Conservation (phyloP, 495 filamentous ascomycete genomes). For the Aspergillus cavernicola region DNA sequence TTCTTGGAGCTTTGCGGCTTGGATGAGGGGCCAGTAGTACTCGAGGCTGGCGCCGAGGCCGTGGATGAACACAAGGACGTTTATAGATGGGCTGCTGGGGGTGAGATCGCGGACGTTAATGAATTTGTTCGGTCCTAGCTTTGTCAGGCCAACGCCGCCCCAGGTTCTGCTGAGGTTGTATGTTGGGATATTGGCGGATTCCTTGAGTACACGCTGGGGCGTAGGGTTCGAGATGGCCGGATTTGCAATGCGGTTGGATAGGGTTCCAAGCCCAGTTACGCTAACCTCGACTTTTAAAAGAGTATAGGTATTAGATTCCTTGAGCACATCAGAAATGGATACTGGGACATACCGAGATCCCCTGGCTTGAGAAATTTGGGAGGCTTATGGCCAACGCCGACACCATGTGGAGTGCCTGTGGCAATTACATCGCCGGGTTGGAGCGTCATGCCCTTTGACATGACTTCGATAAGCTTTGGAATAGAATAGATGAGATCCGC, state of each 20-base stretch:
- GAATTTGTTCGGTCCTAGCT: slow-evolving; percentile 36
- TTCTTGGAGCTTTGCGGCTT: slow-evolving; percentile 26
- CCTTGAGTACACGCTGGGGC: neutral
- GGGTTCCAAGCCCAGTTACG: slow-evolving; percentile 41
- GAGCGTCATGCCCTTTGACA: slow-evolving; percentile 65
- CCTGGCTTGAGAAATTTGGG: slow-evolving; percentile 44
- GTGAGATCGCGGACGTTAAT: slow-evolving; percentile 31
- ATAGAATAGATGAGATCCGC: slow-evolving; percentile 69
- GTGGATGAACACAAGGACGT: slow-evolving; percentile 48
- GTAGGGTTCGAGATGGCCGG: slow-evolving; percentile 7
- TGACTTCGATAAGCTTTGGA: slow-evolving; percentile 58
- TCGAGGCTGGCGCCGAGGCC: slow-evolving; percentile 43
- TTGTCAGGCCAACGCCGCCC: slow-evolving; percentile 33
- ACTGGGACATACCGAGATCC: slow-evolving; percentile 22
- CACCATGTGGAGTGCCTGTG: slow-evolving; percentile 60
- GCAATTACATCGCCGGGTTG: slow-evolving; percentile 69
- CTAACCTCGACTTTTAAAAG: slow-evolving; percentile 26
- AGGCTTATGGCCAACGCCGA: slow-evolving; percentile 36
- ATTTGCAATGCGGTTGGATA: slow-evolving; percentile 36
- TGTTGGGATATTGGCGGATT: slow-evolving; percentile 14
- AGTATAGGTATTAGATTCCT: neutral
- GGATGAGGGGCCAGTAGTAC: slow-evolving; percentile 41
- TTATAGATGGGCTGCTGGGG: neutral
- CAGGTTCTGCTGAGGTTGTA: slow-evolving; percentile 24
- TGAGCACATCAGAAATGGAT: neutral